Conservation (phyloP, 2,329 filamentous ascomycete genomes). For the Penicillium vulpinum region DNA sequence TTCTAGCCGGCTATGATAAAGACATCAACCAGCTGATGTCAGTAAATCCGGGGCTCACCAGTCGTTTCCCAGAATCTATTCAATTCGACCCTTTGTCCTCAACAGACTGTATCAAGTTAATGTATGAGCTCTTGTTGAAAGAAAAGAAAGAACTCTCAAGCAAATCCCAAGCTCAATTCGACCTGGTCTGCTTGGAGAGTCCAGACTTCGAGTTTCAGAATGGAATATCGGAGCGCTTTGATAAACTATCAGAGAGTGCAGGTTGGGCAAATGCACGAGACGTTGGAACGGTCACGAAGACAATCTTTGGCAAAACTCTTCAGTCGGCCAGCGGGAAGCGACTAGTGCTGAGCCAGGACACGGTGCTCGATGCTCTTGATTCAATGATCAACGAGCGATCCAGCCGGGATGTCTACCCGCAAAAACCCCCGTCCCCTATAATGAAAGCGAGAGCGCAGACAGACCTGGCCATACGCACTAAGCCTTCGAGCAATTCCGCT, state of each 20-base stretch:
- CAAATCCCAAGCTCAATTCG: neutral
- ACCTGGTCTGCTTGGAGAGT: neutral
- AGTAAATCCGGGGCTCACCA: slow-evolving; percentile 63
- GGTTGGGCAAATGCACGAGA: slow-evolving; percentile 67
- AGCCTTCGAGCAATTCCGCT: neutral
- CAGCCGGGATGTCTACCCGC: neutral
- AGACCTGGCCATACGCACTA: neutral
- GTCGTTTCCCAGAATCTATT: slow-evolving; percentile 64
- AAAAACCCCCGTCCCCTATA: neutral
- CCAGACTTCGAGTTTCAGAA: neutral
- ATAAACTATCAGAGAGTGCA: slow-evolving; percentile 42
- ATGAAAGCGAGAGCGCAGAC: neutral
- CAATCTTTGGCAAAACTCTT: slow-evolving; percentile 46
- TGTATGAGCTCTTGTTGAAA: slow-evolving; percentile 40
- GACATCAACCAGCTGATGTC: slow-evolving; percentile 66
- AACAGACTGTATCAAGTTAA: slow-evolving; percentile 47
- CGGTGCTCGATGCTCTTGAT: slow-evolving; percentile 14
- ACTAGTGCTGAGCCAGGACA: slow-evolving; percentile 3
- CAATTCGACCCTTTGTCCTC: slow-evolving; percentile 54
- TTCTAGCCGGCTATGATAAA: slow-evolving; percentile 67
- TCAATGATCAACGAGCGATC: slow-evolving; percentile 20
- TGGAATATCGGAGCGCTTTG: slow-evolving; percentile 36
- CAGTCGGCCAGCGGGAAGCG: slow-evolving; percentile 13
- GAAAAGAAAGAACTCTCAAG: neutral
- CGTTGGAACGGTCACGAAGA: slow-evolving; percentile 55